Base-by-base conservation (phyloP, 176 grass and related monocot species). In the Zea luxurians region DNA sequence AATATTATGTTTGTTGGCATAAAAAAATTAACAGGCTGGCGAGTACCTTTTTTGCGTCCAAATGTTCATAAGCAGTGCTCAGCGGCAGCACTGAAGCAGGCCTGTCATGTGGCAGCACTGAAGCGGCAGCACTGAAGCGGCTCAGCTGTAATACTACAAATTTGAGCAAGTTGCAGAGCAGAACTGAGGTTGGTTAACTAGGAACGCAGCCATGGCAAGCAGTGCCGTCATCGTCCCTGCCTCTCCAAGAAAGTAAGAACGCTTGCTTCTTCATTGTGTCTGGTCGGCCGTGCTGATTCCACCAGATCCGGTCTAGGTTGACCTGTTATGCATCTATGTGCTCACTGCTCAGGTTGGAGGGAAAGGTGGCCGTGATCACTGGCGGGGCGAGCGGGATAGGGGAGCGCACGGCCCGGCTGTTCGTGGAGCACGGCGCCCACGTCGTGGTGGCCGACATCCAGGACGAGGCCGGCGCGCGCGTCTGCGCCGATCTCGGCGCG, bases 401-500 rank as follows among this genome's bases (percentile, higher is more conserved):
- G 0, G 64, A 41, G 37, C 7, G 38, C 64, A 66, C 64, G 7
- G 64, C 16, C 1, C 64, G 38, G 64, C 64, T 66, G 7, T 66
- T 66, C 16, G 37, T 66, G 15, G 7, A 43, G 64, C 64, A 66
- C 38, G 64, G 64, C 8, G 64, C 38, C 38, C 38, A 38, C 38
- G 38, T 66, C 7, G 64, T 66, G 7, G 16, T 66, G 13, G 38
- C 64, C 8, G 64, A 67, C 40, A 67, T 67, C 64, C 64, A 67
- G 38, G 64, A 67, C 40, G 64, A 67, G 13, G 38, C 40, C 13
- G 40, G 64, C 8, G 38, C 64, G 38, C 15, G 73, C 35, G 17
- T 88, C 59, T 88, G 74, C 61, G 67, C 65, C 1, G 65, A 83
- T 17, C 46, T 88, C 10, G 75, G 80, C 5, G 0, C 45, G 4